Evolutionary conservation across 139 green algal species (phyloP).

Genomic region (Nannochloris sp.): DNA sequence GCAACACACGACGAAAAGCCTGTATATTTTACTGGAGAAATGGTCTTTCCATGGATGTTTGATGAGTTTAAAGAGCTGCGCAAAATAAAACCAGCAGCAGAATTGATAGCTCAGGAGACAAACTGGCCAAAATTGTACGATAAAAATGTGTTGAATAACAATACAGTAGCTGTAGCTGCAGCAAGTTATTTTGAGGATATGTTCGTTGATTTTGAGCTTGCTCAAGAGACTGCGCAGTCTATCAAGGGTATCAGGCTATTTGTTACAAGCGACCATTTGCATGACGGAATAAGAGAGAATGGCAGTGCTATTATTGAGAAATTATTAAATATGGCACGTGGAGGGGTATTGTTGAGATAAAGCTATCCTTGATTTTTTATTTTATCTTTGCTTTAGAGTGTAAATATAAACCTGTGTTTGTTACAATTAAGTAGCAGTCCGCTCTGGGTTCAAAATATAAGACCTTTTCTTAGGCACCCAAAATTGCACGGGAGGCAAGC

Average conservation of each 20-base stretch:
- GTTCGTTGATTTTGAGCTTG: conserved; percentile 89
- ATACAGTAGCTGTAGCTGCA: conserved; percentile 60
- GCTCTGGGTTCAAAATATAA: background rate
- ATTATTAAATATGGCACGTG: conserved; percentile 64
- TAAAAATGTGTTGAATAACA: conserved; percentile 33
- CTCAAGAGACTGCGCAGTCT: conserved; percentile 49
- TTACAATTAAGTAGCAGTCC: too few relatives aligned
- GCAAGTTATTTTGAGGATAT: conserved; percentile 84
- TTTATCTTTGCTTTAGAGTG: background rate
- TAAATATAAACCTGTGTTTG: conserved; percentile 1
- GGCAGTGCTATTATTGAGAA: conserved; percentile 62
- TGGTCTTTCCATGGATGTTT: conserved; percentile 95
- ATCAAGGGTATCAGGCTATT: conserved; percentile 59
- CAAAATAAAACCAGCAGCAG: conserved; percentile 58
- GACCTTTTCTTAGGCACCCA: background rate
- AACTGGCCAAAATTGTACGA: conserved; percentile 86
- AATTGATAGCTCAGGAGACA: conserved; percentile 53
- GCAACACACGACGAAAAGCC: conserved; percentile 31
- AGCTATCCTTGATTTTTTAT: background rate
- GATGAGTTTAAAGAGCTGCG: conserved; percentile 71
- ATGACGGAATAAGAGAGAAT: conserved; percentile 73
- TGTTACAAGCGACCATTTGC: conserved; percentile 84
- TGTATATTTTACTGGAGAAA: conserved; percentile 70
- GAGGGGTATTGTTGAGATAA: conserved; percentile 43
- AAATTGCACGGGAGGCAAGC: background rate